Conservation (phyloP, 2,329 filamentous ascomycete species). For the Thelonectria rubi region DNA sequence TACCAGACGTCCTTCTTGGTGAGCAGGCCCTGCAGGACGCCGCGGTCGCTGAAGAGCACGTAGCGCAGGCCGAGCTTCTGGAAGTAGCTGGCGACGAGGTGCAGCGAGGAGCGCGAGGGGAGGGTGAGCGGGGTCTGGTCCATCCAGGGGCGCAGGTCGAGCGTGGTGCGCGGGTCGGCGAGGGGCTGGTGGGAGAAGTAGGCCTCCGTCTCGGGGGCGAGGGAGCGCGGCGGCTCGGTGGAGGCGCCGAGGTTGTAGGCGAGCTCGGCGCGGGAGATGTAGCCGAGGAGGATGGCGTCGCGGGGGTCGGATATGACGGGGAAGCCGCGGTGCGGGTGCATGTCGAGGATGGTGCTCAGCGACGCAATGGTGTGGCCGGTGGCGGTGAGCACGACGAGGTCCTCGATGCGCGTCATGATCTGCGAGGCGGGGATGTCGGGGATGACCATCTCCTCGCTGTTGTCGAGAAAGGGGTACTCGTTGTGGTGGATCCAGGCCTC, state of each 20-base stretch:
- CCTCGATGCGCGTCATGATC: constrained; percentile 92
- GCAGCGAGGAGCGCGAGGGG: constrained; percentile 77
- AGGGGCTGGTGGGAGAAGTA: constrained; percentile 87
- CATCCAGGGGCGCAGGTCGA: constrained; percentile 97
- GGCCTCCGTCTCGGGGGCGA: constrained; percentile 77
- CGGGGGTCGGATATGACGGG: constrained; percentile 84
- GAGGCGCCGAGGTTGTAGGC: constrained; percentile 74
- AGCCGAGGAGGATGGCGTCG: constrained; percentile 84
- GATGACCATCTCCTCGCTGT: constrained; percentile 80
- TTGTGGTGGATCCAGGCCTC: constrained; percentile 98
- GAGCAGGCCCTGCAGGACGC: constrained; percentile 82
- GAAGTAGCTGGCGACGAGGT: constrained; percentile 92
- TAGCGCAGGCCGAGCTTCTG: constrained; percentile 93
- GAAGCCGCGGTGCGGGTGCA: constrained; percentile 87
- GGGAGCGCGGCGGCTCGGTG: constrained; percentile 63
- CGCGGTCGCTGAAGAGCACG: constrained; percentile 85
- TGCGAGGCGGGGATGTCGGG: constrained; percentile 87
- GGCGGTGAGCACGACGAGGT: constrained; percentile 86
- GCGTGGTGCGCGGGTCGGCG: constrained; percentile 77
- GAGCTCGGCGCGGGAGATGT: constrained; percentile 92
- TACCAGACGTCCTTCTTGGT: constrained; percentile 99
- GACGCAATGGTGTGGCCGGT: constrained; percentile 86
- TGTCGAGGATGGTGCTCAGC: constrained; percentile 74
- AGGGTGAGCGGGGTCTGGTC: constrained; percentile 97
- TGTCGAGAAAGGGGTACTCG: constrained; percentile 94